Base-by-base conservation (phyloP, 1,139 yeast species). In the Candida smagusa region DNA sequence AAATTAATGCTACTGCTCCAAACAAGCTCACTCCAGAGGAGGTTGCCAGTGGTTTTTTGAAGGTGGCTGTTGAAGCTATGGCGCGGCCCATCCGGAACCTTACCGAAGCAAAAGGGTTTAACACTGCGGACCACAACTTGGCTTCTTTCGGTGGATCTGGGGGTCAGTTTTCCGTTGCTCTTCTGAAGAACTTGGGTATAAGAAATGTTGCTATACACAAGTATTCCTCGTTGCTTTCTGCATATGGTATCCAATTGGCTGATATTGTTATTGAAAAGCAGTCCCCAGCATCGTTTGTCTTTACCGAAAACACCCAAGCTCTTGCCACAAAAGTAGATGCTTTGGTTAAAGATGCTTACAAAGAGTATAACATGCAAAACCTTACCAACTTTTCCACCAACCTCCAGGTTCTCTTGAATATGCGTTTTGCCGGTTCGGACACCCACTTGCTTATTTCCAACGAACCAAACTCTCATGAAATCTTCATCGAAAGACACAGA, bases 341-440 rank as follows among this genome's bases (percentile, higher is more conserved):
- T 6, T 54, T 68, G 39, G 49, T 50, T 6, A 48, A 49, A 4
- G 46, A 45, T 7, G 74, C 72, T 1, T 44, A 53, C 23, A 36
- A 48, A n/a, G 74, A 67, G 34, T 65, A 58, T 43, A 34, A 53
- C 12, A 59, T 52, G 3, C 74, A 68, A 42, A 52, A 55, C 9
- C 56, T 67, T 42, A 44, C 53, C 6, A 49, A 41, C 2, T 56
- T 57, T 35, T 37, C 42, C 3, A 58, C 68, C 9, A 45, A 52
- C 35, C 65, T 74, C 38, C 95, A 88, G 50, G 74, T 75, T 24
- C 85, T 75, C 48, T 65, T 88, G 46, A 89, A 89, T 54, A 67
- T 90, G 72, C 73, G 94, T 51, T 90, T 86, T 56, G 78, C 79
- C 44, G 97, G 97, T 6, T 84, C 96, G 12, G 97, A 89, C 54